Evolutionary conservation across 73 alveolate genomes (phyloP).

Genomic region (Halteria grandinella): DNA sequence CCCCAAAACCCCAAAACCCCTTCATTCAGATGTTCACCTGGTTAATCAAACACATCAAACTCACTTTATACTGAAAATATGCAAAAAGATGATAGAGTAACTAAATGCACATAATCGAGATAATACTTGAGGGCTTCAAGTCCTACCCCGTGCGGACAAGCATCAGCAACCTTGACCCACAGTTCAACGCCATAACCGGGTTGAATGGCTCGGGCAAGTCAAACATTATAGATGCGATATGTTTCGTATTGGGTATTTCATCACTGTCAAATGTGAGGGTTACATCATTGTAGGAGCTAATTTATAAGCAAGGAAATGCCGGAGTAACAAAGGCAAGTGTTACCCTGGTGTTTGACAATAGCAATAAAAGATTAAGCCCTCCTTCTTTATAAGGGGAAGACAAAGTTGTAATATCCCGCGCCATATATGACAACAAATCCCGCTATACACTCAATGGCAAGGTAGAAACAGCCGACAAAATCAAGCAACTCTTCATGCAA

Average conservation of each 20-base stretch:
- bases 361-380: slow-evolving; percentile 74
- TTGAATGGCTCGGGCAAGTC: slow-evolving; percentile 98
- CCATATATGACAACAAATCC: slow-evolving; percentile 69
- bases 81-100: no score
- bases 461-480: slow-evolving; percentile 80
- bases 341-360: slow-evolving; percentile 93
- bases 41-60: no score
- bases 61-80: no score
- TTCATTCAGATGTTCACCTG: no score
- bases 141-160: slow-evolving; percentile 70
- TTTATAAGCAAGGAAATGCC: slow-evolving; percentile 97
- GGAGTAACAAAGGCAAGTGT: slow-evolving; percentile 97
- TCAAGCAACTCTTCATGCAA: slow-evolving; percentile 78
- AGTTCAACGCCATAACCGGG: slow-evolving; percentile 99
- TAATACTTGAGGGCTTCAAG: slow-evolving; percentile 86
- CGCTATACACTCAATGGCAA: slow-evolving; percentile 87
- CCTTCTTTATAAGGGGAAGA: slow-evolving; percentile 62
- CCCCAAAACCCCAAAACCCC: no score
- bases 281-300: slow-evolving; percentile 91
- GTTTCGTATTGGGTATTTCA: slow-evolving; percentile 93
- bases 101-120: slow-evolving; percentile 87
- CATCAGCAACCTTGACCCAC: slow-evolving; percentile 94
- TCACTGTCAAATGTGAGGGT: slow-evolving; percentile 92
- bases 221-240: slow-evolving; percentile 96
- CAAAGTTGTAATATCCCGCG: slow-evolving; percentile 83